A percentile compares a stretch with the other conserved stretches of the same genome.
These are phyloP conservation scores for Fusarium sp. DNA, from an alignment of 2,329 filamentous ascomycete genomes.

Conservation along the genomic window DNA sequence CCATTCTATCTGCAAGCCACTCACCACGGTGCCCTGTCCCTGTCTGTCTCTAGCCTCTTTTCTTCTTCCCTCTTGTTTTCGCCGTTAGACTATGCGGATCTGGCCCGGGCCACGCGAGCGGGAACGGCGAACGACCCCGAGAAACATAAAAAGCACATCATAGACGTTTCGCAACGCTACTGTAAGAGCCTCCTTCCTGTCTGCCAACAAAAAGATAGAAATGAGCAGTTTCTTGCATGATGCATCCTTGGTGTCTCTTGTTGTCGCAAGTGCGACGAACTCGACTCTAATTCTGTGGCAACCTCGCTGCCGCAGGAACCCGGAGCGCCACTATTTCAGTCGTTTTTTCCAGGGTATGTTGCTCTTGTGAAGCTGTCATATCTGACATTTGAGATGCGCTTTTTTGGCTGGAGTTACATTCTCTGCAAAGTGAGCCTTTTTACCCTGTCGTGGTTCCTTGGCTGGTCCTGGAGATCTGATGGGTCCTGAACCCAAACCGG, in stretches of 20 bases:
- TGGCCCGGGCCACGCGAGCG: constrained; percentile 28
- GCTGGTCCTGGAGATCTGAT: background rate
- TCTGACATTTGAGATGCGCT: background rate
- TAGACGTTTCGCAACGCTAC: constrained; percentile 8
- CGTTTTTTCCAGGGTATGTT: background rate
- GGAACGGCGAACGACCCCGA: constrained; percentile 11
- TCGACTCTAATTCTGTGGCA: constrained; percentile 12
- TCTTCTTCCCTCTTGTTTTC: background rate
- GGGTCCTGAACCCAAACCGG: background rate
- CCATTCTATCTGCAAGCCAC: constrained; percentile 19
- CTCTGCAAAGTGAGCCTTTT: background rate
- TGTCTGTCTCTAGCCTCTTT: background rate
- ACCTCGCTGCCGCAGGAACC: constrained; percentile 39
- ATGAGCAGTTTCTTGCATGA: constrained; percentile 21
- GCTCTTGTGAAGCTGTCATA: background rate
- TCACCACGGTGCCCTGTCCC: constrained; percentile 9
- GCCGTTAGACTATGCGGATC: constrained; percentile 26
- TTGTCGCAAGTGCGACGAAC: constrained; percentile 17
- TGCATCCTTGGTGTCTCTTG: constrained; percentile 23
- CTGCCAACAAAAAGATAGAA: constrained; percentile 11
- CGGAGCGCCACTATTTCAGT: constrained; percentile 25
- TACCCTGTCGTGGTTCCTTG: background rate
- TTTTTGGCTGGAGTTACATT: background rate
- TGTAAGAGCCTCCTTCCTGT: constrained; percentile 12
- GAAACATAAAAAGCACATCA: constrained; percentile 21